Evolutionary conservation across 31 red algal genomes (phyloP), one percentile per base, ranked within the genome.

Genomic region (Asparagopsis taxiformis): DNA sequence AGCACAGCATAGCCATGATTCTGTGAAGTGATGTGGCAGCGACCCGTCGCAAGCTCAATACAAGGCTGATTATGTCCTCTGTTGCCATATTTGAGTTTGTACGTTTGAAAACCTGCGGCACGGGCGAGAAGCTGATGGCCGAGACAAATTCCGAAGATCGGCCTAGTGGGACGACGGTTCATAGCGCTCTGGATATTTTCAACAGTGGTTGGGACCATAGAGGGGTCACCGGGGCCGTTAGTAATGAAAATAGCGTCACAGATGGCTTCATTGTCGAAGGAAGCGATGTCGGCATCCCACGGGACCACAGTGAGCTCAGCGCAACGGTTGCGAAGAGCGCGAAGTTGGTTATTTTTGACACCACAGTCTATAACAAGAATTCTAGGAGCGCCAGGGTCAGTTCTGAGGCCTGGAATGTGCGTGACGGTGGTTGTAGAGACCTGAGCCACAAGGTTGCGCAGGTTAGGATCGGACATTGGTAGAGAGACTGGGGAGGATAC

Each of bases 1-100:
- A 88, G 80, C 3, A 99, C 96, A 8, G 91, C 96, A 60, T 83
- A 99, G 31, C 96, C 96, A 68, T 99, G 96, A 55, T 99, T 99
- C 65, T 99, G 96, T 19, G 96, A 94, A 9, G 96, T 99, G 73
- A 94, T 99, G 49, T 91, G 90, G 62, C 96, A 99, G 7, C 88
- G 87, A 48, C 87, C 91, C 43, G 90, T 86, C 23, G 76, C 50
- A 20, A 92, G 53, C 21, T 99, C 96, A 24, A 88, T 76, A 68
- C 91, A 94, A 0, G 96, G 96, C 61, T 92, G 87, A 49, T 99
- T 99, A 25, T 92, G 87, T 2, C 96, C 96, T 1, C 96, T 59
- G 62, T 99, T 94, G 20, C 96, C 96, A 62, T 92, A 99, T 38
- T 94, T 94, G 36, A 99, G 88, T 74, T 99, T 99, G 77, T 88